Base-by-base conservation (phyloP, 2,329 filamentous ascomycete genomes). In the Arthrobotrys iridis region DNA sequence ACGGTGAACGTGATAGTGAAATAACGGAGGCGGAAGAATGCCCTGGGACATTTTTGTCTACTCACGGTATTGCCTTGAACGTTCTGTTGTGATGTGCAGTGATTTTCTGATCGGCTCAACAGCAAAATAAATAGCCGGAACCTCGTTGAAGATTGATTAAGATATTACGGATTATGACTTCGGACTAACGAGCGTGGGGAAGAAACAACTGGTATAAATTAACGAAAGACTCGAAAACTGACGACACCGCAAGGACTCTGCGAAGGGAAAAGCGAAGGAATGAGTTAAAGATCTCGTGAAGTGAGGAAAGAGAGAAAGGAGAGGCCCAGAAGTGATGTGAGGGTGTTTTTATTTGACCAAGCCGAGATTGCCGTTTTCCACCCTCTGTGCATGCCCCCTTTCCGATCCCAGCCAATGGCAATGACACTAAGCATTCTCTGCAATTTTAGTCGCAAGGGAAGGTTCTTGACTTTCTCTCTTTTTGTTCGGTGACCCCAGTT, bases 311-410 rank as follows among this genome's bases (percentile, higher is more conserved):
- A n/a, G 58, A 62, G 26, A 28, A 66, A 43, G 46, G 30, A 52
- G 57, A 62, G 26, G 63, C 37, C 30, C 30, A 41, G 30, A 22
- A 15, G 26, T 8, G 55, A 68, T n/a, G 15, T 40, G 57, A 60
- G 43, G 24, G 60, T 74, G 62, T 46, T 74, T 74, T 74, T 74
- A 74, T 74, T 67, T 60, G 68, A 46, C 46, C 45, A 43, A 62
- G 60, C 70, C 70, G 70, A 74, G 62, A 74, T 74, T 74, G 62
- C 70, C 62, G 70, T 74, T 48, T 52, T n/a, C 59, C 20, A 30
- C 13, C n/a, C 10, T 10, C 30, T 26, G 24, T 62, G 70, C 70
- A 52, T 40, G 35, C 70, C 70, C n/a, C 70, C 62, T 66, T 66
- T 60, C 52, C 45, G 33, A 37, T 45, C 43, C 30, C 45, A 50